phyloP scores from a whole-genome alignment of 1,284 basidiomycete genomes.

The Ganoderma lucidum region DNA sequence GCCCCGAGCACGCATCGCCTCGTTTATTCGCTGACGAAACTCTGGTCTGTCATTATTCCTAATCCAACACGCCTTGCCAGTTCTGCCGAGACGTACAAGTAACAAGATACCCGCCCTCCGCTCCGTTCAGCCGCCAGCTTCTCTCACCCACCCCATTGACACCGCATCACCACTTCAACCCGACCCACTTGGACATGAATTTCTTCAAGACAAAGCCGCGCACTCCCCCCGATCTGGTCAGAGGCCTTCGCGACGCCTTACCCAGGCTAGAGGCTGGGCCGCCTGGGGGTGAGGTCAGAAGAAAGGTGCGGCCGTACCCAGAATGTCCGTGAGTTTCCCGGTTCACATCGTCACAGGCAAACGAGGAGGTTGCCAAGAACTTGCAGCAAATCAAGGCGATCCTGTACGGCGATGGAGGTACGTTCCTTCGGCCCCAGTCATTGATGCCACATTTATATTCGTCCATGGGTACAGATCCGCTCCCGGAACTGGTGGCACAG shows the following conservation, averaged over 20 bases:
- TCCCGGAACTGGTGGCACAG: constrained; percentile 89
- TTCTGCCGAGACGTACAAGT: constrained; percentile 34
- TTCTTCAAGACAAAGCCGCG: constrained; percentile 93
- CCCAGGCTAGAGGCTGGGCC: constrained; percentile 77
- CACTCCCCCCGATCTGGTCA: constrained; percentile 86
- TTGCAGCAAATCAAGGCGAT: constrained; percentile 89
- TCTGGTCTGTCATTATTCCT: constrained; percentile 31
- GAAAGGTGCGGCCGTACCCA: constrained; percentile 64
- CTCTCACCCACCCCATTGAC: constrained; percentile 12
- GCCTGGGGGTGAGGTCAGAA: constrained; percentile 76
- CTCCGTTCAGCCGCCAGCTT: constrained; percentile 14
- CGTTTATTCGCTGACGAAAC: constrained; percentile 22
- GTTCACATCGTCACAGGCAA: constrained; percentile 60
- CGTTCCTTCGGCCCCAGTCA: constrained; percentile 36
- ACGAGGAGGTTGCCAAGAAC: constrained; percentile 89
- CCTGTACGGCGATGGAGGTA: constrained; percentile 88
- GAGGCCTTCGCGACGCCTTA: constrained; percentile 81
- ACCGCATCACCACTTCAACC: neutral
- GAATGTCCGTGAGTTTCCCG: constrained; percentile 2
- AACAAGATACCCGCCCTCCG: constrained; percentile 26
- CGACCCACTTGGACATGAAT: constrained; percentile 66
- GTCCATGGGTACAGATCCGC: constrained; percentile 61
- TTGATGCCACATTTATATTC: constrained; percentile 5
- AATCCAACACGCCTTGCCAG: constrained; percentile 32
- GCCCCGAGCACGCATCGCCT: constrained; percentile 19